Conservation (phyloP, 208 protist species). For the Herpetomonas tarakana region DNA sequence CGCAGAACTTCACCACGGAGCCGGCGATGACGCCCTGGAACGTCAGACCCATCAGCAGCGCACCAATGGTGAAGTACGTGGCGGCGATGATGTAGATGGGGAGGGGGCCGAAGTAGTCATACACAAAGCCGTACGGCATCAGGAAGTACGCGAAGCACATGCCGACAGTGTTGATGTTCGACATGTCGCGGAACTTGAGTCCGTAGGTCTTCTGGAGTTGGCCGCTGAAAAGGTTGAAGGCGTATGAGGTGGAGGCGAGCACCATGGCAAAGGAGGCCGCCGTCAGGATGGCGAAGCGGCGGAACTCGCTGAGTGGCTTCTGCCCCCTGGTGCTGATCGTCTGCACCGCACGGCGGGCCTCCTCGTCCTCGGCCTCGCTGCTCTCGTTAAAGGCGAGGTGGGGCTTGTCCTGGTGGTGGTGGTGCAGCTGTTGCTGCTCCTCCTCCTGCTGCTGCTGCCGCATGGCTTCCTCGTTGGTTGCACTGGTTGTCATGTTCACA, state of each 20-base stretch:
- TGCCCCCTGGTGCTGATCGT: constrained; percentile 8
- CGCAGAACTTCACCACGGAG: constrained; percentile 23
- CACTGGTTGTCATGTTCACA: no score
- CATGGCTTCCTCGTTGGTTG: no score
- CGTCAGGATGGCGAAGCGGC: constrained; percentile 31
- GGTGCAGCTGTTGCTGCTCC: no score
- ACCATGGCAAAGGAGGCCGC: constrained; percentile 39
- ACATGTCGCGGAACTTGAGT: constrained; percentile 51
- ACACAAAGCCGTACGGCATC: constrained; percentile 44
- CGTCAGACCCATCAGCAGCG: constrained; percentile 33
- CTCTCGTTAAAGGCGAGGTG: not conserved
- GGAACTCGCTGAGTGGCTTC: constrained; percentile 24
- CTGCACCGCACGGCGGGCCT: constrained; percentile 11
- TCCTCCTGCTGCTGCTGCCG: no score
- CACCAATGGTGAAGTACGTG: constrained; percentile 23
- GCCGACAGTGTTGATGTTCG: constrained; percentile 43
- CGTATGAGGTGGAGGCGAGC: constrained; percentile 33
- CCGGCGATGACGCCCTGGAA: constrained; percentile 37
- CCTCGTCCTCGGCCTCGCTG: constrained; percentile 8
- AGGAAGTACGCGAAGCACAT: constrained; percentile 30
- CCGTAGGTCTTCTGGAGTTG: constrained; percentile 32
- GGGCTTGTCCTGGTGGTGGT: not conserved
- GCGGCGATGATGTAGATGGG: constrained; percentile 28
- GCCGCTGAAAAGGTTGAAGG: constrained; percentile 44
- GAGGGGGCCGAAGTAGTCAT: constrained; percentile 44